Conservation (phyloP, 345 rosid species). For the Populus tremula region DNA sequence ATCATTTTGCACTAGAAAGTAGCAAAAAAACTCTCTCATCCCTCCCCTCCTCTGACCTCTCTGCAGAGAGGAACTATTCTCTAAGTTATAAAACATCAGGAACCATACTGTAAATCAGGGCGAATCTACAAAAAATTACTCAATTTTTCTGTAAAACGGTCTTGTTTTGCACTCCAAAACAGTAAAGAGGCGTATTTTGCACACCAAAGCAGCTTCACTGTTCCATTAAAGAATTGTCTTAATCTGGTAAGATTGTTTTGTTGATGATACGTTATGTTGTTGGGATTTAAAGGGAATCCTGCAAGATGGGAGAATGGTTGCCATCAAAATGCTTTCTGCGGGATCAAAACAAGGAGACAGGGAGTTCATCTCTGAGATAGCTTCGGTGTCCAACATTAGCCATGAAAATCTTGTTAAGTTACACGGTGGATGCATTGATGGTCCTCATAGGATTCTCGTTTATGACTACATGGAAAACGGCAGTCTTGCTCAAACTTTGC, state of each 20-base stretch:
- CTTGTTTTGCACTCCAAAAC: too few species aligned
- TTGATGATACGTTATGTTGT: background rate
- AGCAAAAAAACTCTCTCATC: too few species aligned
- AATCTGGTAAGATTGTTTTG: background rate
- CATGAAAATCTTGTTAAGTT: slow-evolving; percentile 38
- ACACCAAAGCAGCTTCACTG: too few species aligned
- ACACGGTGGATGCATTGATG: slow-evolving; percentile 38
- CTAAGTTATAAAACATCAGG: too few species aligned
- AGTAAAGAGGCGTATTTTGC: too few species aligned
- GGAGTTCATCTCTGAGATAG: slow-evolving; percentile 41
- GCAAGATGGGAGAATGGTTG: slow-evolving; percentile 34
- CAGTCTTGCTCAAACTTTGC: slow-evolving; percentile 24
- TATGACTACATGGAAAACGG: slow-evolving; percentile 40
- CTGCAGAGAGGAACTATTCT: too few species aligned
- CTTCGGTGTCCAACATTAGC: slow-evolving; percentile 25
- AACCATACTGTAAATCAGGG: too few species aligned
- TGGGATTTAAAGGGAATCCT: slow-evolving; percentile 32
- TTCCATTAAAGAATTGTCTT: too few species aligned
- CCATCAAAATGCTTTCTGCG: slow-evolving; percentile 38
- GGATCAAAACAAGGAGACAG: slow-evolving; percentile 42
- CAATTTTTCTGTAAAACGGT: too few species aligned
- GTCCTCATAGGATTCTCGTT: slow-evolving; percentile 36
- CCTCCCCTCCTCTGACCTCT: too few species aligned
- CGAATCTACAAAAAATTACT: too few species aligned
- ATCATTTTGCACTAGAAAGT: too few species aligned